Evolutionary conservation across 1,284 basidiomycete genomes (phyloP).

Genomic region (Moesziomyces parantarcticus): DNA sequence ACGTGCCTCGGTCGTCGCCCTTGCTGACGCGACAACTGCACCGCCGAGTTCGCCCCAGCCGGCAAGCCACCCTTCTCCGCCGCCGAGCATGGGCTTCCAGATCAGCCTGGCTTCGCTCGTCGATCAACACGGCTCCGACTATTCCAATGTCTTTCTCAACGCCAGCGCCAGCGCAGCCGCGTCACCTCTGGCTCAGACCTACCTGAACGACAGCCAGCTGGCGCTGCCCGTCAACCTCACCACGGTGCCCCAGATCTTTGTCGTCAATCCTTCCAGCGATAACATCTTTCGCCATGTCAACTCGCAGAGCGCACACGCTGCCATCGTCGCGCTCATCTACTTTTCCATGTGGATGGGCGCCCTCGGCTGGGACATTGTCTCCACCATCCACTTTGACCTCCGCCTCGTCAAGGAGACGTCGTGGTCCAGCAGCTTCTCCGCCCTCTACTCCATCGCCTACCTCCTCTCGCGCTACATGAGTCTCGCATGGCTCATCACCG

Average conservation of each 20-base stretch:
- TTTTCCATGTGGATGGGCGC: constrained; percentile 61
- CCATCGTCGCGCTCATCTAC: constrained; percentile 53
- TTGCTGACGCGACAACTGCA: constrained; percentile 3
- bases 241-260: constrained; percentile 37
- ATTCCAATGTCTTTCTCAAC: constrained; percentile 3
- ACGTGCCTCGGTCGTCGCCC: not conserved
- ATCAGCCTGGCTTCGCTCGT: constrained; percentile 38
- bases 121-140: constrained; percentile 20
- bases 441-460: constrained; percentile 55
- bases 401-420: constrained; percentile 49
- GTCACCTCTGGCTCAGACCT: not conserved
- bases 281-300: constrained; percentile 50
- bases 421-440: constrained; percentile 49
- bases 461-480: constrained; percentile 54
- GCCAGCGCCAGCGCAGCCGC: constrained; percentile 2
- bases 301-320: constrained; percentile 34
- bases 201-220: constrained; percentile 5
- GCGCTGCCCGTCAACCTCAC: constrained; percentile 7
- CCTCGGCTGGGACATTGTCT: constrained; percentile 60
- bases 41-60: constrained; percentile 6
- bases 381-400: constrained; percentile 50
- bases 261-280: constrained; percentile 47
- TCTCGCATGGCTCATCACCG: constrained; percentile 51
- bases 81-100: constrained; percentile 22
- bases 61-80: constrained; percentile 2